A percentile compares a stretch with the other conserved stretches of the same genome.
These are phyloP conservation scores for Serendipita vermifera DNA, from an alignment of 768 basidiomycete genomes.

Conservation along the genomic window DNA sequence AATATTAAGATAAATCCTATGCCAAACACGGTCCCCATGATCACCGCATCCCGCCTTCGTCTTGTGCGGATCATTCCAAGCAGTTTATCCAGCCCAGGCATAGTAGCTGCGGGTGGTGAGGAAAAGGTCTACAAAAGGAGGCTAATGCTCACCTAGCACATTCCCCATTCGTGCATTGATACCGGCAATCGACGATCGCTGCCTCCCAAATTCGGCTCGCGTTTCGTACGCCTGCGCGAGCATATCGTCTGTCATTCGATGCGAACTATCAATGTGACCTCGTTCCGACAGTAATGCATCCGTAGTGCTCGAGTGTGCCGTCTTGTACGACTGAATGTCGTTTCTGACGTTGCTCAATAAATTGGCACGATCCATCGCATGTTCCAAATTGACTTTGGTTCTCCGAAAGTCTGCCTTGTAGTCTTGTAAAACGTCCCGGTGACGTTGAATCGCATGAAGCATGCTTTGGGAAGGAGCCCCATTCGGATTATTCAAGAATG, in stretches of 20 bases:
- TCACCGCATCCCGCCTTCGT: slow-evolving; percentile 76
- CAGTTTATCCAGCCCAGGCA: slow-evolving; percentile 90
- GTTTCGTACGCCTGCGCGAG: slow-evolving; percentile 98
- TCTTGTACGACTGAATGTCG: slow-evolving; percentile 95
- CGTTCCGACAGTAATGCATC: slow-evolving; percentile 84
- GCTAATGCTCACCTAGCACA: slow-evolving; percentile 53
- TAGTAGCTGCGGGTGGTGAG: slow-evolving; percentile 39
- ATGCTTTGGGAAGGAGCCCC: slow-evolving; percentile 66
- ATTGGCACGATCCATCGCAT: slow-evolving; percentile 75
- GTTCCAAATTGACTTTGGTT: slow-evolving; percentile 77
- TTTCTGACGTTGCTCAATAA: slow-evolving; percentile 82
- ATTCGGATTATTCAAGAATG: slow-evolving; percentile 53
- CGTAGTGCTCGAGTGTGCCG: slow-evolving; percentile 50
- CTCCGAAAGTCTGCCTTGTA: slow-evolving; percentile 72
- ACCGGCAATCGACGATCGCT: slow-evolving; percentile 56
- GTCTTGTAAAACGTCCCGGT: slow-evolving; percentile 81
- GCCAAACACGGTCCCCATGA: slow-evolving; percentile 82
- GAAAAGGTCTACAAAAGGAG: not conserved
- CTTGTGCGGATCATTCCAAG: slow-evolving; percentile 87
- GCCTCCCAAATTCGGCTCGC: slow-evolving; percentile 78
- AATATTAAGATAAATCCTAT: slow-evolving; percentile 55
- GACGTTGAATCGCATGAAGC: slow-evolving; percentile 79
- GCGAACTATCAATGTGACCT: slow-evolving; percentile 79
- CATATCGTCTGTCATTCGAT: slow-evolving; percentile 87
- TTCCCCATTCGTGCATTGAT: slow-evolving; percentile 77